A percentile compares a stretch with the other conserved stretches of the same genome.
Evolutionary conservation across 2,329 filamentous ascomycete genomes (phyloP).

Genomic region (Emericellopsis cladophorae): DNA sequence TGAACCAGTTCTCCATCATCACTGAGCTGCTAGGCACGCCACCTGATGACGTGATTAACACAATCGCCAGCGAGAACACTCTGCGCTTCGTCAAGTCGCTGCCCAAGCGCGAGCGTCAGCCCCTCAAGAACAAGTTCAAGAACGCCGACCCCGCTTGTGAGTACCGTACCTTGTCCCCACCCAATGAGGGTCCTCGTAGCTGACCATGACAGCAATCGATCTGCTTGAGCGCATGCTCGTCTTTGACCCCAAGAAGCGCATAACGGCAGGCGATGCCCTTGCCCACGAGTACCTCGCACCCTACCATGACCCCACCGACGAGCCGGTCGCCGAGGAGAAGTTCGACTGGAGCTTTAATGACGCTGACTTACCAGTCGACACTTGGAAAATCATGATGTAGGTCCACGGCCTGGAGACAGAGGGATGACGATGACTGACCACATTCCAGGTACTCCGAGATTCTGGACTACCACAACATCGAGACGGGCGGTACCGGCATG

Average conservation of each 20-base stretch:
- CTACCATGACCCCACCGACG: conserved; percentile 95
- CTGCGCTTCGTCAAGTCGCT: conserved; percentile 94
- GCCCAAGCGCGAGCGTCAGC: conserved; percentile 85
- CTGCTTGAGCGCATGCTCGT: conserved; percentile 94
- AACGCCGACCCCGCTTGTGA: conserved; percentile 79
- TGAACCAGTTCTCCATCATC: conserved; percentile 99
- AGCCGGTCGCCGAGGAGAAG: conserved; percentile 90
- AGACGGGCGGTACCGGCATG: conserved; percentile 31
- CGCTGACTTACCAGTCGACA: conserved; percentile 90
- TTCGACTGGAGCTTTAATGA: conserved; percentile 99
- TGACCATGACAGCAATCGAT: conserved; percentile 56
- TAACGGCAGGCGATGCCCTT: conserved; percentile 76
- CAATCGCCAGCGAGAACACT: conserved; percentile 97
- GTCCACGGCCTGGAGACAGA: conserved; percentile 15
- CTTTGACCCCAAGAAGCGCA: conserved; percentile 93
- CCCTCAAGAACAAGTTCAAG: conserved; percentile 81
- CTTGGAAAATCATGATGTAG: conserved; percentile 99
- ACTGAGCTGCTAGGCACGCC: conserved; percentile 93
- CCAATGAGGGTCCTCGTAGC: no score
- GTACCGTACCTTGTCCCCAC: conserved; percentile 18
- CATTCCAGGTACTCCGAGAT: conserved; percentile 85
- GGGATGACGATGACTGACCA: no score
- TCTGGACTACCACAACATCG: conserved; percentile 94
- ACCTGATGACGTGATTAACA: conserved; percentile 96
- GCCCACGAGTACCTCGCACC: conserved; percentile 88